A percentile compares a stretch with the other conserved stretches of the same genome.
phyloP scores from a whole-genome alignment of 1,284 basidiomycete genomes.

The Rhodotorula sp. region DNA sequence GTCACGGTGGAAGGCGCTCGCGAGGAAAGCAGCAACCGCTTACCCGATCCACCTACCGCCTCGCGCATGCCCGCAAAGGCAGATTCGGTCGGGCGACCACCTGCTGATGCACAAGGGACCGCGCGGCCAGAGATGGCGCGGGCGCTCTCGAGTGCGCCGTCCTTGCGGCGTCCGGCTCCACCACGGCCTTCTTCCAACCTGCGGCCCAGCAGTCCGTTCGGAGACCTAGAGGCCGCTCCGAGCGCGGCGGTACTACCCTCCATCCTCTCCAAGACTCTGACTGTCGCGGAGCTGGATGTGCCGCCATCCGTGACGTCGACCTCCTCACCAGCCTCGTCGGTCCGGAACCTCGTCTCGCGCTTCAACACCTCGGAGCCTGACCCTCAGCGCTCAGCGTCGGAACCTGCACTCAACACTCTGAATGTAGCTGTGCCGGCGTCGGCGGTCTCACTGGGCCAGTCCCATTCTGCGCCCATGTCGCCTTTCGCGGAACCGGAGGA shows the following conservation, averaged over 20 bases:
- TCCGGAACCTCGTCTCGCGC: constrained; percentile 11
- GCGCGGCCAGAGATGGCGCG: background rate
- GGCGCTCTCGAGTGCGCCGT: background rate
- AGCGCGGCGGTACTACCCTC: background rate
- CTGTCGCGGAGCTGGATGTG: background rate
- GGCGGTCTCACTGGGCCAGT: background rate
- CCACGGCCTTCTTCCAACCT: background rate
- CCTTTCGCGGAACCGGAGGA: constrained; percentile 6
- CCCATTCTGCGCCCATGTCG: background rate
- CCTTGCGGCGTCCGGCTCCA: constrained; percentile 15
- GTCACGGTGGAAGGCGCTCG: too few relatives aligned
- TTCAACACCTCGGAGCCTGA: constrained; percentile 5
- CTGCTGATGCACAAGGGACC: too few relatives aligned
- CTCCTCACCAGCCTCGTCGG: background rate
- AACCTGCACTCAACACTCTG: background rate
- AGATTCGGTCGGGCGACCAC: too few relatives aligned
- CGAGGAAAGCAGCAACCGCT: too few relatives aligned
- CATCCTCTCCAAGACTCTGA: background rate
- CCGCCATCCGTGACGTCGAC: background rate
- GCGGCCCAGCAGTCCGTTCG: background rate
- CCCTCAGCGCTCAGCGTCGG: background rate
- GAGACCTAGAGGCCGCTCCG: background rate
- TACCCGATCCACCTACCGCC: too few relatives aligned
- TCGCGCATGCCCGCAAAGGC: too few relatives aligned
- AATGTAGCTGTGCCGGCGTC: background rate